Evolutionary conservation across 768 basidiomycete species (phyloP), one percentile per base, ranked within the genome.

Genomic region (Zangia roseola): DNA sequence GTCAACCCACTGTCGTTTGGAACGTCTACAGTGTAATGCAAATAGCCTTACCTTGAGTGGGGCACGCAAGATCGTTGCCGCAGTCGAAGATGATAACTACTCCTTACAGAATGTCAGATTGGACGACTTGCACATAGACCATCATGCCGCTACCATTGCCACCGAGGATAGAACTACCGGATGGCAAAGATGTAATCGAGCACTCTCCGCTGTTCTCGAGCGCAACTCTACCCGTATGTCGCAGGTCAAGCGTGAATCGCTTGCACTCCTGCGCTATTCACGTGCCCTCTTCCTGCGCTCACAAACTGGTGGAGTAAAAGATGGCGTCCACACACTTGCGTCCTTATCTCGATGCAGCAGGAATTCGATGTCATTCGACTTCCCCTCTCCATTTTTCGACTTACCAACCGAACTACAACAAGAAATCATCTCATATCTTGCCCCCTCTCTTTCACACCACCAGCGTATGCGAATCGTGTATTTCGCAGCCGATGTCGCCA

Each of bases 371-470:
- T 46, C 43, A 17, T 26, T 51, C 40, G 12, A 50, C 14, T 17
- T 30, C 4, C 51, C 52, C 14, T 55, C 59, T 51, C 62, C 70
- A 7, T 76, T 80, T 57, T 53, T 59, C 23, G 30, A 52, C n/a
- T 64, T 87, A 12, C 86, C 86, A 3, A 64, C 62, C 9, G 85
- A 87, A 61, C 66, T 87, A 7, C 76, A 79, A 47, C 73, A 80
- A 10, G 60, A 81, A 59, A 77, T 83, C 31, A 71, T 86, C 28
- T 76, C 80, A 12, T 77, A 78, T 56, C 64, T 84, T 19, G 78
- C 82, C 5, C 83, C 83, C 14, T 69, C 63, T 1, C 74, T 87
- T 42, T 84, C 84, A 16, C 60, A 73, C 17, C 64, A 68, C 2
- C 85, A 87, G 56, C 76, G 76, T 19, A 69, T 77, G 53, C 76